Percentiles rank a stretch among this genome's conserved stretches.
phyloP scores from a whole-genome alignment of 2,329 filamentous ascomycete genomes.

The Aspergillus proliferans region DNA sequence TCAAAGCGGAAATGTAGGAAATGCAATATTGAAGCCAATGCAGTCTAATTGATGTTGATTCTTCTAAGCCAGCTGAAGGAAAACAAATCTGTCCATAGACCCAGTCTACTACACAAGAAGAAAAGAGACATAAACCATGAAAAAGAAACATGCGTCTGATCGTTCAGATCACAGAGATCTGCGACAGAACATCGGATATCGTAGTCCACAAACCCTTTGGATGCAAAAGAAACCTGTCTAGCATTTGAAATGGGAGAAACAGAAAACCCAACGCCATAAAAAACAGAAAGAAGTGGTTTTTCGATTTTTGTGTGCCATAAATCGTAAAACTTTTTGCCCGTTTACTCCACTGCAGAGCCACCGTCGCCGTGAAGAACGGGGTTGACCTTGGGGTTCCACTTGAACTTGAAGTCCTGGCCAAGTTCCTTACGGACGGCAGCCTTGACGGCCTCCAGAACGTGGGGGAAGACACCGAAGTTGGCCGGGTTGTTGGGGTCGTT shows the following conservation, averaged over 20 bases:
- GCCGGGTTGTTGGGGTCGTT: conserved; percentile 73
- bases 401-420: conserved; percentile 67
- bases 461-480: conserved; percentile 68
- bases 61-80: not conserved
- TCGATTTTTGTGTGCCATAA: conserved; percentile 8
- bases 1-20: not conserved
- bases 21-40: not conserved
- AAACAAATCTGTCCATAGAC: not conserved
- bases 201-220: conserved; percentile 5
- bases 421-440: conserved; percentile 63
- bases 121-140: not conserved
- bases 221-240: conserved; percentile 4
- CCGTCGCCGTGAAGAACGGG: conserved; percentile 53
- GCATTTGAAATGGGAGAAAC: not conserved
- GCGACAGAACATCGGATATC: conserved; percentile 10
- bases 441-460: conserved; percentile 66
- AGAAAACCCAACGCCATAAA: conserved; percentile 8
- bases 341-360: conserved; percentile 52
- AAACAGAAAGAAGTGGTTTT: conserved; percentile 7
- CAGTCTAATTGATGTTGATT: not conserved
- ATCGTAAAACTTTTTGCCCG: conserved; percentile 3
- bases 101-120: not conserved
- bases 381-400: conserved; percentile 66
- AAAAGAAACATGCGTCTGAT: conserved; percentile 6
- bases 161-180: not conserved